phyloP scores from a whole-genome alignment of 176 grass and related monocot genomes.

The Aegilops umbellulata region DNA sequence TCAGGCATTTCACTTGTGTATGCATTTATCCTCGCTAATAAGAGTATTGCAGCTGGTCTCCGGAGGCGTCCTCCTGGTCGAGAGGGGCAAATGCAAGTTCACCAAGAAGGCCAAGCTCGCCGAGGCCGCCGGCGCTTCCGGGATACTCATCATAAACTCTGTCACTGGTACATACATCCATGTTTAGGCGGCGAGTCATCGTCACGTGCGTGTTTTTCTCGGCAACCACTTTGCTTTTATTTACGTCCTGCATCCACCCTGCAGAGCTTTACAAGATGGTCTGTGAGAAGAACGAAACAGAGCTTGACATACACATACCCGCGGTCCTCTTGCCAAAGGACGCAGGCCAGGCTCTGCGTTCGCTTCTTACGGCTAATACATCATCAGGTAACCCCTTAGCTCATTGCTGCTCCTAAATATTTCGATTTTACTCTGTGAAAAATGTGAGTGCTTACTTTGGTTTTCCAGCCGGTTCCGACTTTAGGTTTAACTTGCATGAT shows the following conservation, averaged over 20 bases:
- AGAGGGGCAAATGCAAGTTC: constrained; percentile 86
- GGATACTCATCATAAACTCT: constrained; percentile 90
- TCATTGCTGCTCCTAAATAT: not conserved
- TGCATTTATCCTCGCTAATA: too few relatives aligned
- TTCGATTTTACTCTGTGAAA: constrained; percentile 3
- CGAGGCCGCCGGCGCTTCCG: constrained; percentile 91
- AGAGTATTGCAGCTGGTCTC: constrained; percentile 33
- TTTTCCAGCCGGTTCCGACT: not conserved
- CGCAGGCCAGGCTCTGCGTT: constrained; percentile 58
- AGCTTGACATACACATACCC: constrained; percentile 80
- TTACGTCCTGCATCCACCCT: not conserved
- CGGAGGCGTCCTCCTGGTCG: constrained; percentile 76
- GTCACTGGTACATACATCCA: constrained; percentile 44
- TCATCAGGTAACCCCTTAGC: constrained; percentile 47
- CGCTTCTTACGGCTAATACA: constrained; percentile 36
- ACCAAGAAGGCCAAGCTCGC: constrained; percentile 83
- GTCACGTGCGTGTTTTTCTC: not conserved
- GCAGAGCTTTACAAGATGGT: constrained; percentile 99
- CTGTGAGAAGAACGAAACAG: constrained; percentile 84
- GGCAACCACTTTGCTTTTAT: not conserved
- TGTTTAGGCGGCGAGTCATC: too few relatives aligned
- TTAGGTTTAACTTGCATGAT: not conserved
- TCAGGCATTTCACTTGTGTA: not conserved
- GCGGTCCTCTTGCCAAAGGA: constrained; percentile 30
- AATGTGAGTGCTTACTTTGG: not conserved